Percentiles rank a stretch among this genome's conserved stretches.
phyloP scores from a whole-genome alignment of 2,329 filamentous ascomycete genomes.

The Xylogone sp. region DNA sequence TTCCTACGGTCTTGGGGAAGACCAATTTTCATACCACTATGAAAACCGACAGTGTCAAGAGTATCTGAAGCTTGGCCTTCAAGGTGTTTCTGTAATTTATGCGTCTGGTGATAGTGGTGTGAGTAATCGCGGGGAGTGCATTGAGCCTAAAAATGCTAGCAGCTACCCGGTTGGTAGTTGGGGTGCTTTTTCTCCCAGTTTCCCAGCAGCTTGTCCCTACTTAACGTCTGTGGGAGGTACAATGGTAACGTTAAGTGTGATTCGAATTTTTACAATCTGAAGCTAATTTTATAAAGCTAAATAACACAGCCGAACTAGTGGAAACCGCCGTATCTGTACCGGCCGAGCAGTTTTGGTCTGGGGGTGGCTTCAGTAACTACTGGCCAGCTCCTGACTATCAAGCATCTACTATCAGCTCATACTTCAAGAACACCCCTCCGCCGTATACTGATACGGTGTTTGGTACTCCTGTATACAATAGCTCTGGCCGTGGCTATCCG shows the following conservation, averaged over 20 bases:
- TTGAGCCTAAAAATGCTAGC: conserved; percentile 42
- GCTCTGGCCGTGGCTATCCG: conserved; percentile 37
- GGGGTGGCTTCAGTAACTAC: conserved; percentile 31
- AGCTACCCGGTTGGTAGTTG: too few species aligned
- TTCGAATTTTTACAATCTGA: too few species aligned
- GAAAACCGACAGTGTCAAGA: conserved; percentile 49
- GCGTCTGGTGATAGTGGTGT: conserved; percentile 46
- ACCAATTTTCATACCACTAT: conserved; percentile 42
- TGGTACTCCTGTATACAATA: conserved; percentile 40
- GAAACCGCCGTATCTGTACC: conserved; percentile 33
- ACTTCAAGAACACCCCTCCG: conserved; percentile 17
- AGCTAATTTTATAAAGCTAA: too few species aligned
- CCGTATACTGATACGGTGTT: conserved; percentile 13
- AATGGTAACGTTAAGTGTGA: too few species aligned
- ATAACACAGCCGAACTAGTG: neutral
- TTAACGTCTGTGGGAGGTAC: conserved; percentile 32
- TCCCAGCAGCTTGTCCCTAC: conserved; percentile 30
- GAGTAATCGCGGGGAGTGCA: conserved; percentile 33
- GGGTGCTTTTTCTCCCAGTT: conserved; percentile 17
- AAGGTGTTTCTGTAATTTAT: conserved; percentile 45
- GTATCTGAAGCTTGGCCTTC: conserved; percentile 51
- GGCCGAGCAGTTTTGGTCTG: conserved; percentile 65
- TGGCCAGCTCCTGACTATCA: conserved; percentile 12
- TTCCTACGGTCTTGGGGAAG: conserved; percentile 49
- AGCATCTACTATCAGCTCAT: conserved; percentile 19